Evolutionary conservation across 768 basidiomycete species (phyloP).

Genomic region (Cyathus striatus): DNA sequence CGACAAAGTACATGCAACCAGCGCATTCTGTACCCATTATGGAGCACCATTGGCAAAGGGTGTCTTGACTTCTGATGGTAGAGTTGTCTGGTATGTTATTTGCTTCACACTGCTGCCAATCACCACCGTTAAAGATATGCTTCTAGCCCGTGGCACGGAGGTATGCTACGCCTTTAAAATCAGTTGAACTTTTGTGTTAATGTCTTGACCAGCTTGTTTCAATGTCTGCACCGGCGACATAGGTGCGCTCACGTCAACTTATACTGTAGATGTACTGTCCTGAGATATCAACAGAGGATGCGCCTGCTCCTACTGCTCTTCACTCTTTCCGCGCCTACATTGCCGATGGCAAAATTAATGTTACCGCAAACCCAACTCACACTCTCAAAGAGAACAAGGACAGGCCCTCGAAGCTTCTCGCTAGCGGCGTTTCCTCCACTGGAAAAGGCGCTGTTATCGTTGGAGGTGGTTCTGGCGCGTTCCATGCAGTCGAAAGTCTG

Average conservation of each 20-base stretch:
- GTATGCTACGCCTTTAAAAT: too few species aligned
- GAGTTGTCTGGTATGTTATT: conserved; percentile 65
- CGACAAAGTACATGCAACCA: conserved; percentile 72
- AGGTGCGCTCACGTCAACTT: conserved; percentile 33
- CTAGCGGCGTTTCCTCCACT: conserved; percentile 36
- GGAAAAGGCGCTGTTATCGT: conserved; percentile 75
- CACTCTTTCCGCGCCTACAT: conserved; percentile 73
- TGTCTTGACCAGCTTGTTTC: conserved; percentile 74
- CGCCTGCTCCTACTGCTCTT: conserved; percentile 76
- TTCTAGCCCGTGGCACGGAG: conserved; percentile 84
- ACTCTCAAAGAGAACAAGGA: conserved; percentile 65
- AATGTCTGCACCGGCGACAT: conserved; percentile 82
- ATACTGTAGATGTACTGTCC: neutral
- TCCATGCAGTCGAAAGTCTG: conserved; percentile 75
- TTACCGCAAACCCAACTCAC: conserved; percentile 61
- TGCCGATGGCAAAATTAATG: conserved; percentile 68
- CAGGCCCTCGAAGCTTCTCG: conserved; percentile 52
- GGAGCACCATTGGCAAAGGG: conserved; percentile 86
- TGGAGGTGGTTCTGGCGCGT: conserved; percentile 80
- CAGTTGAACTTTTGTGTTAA: too few species aligned
- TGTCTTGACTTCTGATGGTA: conserved; percentile 70
- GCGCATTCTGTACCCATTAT: conserved; percentile 88
- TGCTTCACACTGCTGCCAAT: neutral
- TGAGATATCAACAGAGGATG: conserved; percentile 57
- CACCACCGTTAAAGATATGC: conserved; percentile 1